These are phyloP conservation scores for Endocladia muricata DNA, from an alignment of 31 red algal species.

Conservation along the genomic window DNA sequence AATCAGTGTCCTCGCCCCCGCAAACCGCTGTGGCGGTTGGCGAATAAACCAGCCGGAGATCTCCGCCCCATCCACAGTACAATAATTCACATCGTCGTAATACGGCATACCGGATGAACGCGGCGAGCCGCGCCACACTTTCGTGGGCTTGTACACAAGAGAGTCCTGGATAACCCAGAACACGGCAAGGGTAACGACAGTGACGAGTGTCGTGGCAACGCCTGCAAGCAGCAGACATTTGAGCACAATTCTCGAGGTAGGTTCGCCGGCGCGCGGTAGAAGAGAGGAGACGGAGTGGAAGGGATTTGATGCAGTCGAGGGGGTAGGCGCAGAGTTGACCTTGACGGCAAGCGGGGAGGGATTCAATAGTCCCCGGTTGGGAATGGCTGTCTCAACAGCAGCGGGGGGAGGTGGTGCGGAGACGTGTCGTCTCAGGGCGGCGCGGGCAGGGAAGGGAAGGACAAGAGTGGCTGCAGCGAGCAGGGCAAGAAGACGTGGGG, in stretches of 20 bases:
- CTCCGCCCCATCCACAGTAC: conserved; percentile 78
- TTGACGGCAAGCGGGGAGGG: too few species aligned
- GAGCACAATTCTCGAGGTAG: background rate
- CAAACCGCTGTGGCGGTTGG: conserved; percentile 46
- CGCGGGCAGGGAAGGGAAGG: background rate
- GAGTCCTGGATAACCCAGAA: conserved; percentile 87
- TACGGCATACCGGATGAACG: conserved; percentile 60
- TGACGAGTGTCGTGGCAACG: conserved; percentile 2
- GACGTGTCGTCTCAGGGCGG: background rate
- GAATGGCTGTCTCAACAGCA: background rate
- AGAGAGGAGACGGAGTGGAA: background rate
- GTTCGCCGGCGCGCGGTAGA: background rate
- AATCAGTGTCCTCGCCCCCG: conserved; percentile 67
- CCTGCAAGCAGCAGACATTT: conserved; percentile 7
- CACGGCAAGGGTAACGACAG: conserved; percentile 51
- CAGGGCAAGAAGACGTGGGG: too few species aligned
- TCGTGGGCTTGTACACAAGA: conserved; percentile 90
- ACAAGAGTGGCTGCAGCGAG: background rate
- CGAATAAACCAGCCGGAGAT: conserved; percentile 96
- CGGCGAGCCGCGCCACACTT: conserved; percentile 73
- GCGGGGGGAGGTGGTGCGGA: background rate
- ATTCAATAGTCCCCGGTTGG: too few species aligned
- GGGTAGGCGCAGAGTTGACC: background rate
- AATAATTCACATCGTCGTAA: conserved; percentile 89
- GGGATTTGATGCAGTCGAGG: background rate